Base-by-base conservation (phyloP, 345 rosid genomes). In the Eucalyptus curtisii region DNA sequence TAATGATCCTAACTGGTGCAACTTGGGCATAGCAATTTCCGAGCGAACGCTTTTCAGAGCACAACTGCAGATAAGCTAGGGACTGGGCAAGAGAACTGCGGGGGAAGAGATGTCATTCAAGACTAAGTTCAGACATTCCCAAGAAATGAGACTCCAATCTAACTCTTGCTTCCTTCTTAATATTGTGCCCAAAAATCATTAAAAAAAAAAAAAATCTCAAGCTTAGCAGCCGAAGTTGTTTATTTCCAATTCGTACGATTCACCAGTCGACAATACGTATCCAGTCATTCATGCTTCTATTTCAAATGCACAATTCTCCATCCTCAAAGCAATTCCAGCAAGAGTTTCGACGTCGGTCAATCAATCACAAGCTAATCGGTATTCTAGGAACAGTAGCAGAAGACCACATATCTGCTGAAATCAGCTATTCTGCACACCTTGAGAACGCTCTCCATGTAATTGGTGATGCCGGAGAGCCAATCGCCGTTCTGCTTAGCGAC, bases 401-500 rank as follows among this genome's bases (percentile, higher is more conserved):
- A 71, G 80, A 71, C 82, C 15, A 37, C 82, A 5, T 9, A 19
- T 71, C 45, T 71, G 82, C 82, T 71, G 82, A 71, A 37, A 37
- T 37, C 1, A 71, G 45, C 82, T 71, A 71, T 71, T 10, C 82
- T 10, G 82, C 82, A 37, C 55, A 96, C 99, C 99, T 97, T 97
- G 86, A 97, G 93, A 85, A 96, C 92, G 89, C 92, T 91, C 90
- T 97, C 99, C 98, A 97, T 94, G 88, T 90, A 94, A 91, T 90
- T 89, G n/a, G 99, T 90, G 13, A 96, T 94, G 57, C 99, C 99
- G 88, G 99, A 95, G 31, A 97, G 92, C 99, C 99, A 96, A 92
- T 97, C 99, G 87, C 81, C 91, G 88, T 87, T 94, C 95, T 96
- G 98, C 37, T 91, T 93, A 33, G 95, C 87, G n/a, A 90, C 89